A percentile compares a stretch with the other conserved stretches of the same genome.
Conservation (phyloP, 345 rosid species). For the Pistacia atlantica region DNA sequence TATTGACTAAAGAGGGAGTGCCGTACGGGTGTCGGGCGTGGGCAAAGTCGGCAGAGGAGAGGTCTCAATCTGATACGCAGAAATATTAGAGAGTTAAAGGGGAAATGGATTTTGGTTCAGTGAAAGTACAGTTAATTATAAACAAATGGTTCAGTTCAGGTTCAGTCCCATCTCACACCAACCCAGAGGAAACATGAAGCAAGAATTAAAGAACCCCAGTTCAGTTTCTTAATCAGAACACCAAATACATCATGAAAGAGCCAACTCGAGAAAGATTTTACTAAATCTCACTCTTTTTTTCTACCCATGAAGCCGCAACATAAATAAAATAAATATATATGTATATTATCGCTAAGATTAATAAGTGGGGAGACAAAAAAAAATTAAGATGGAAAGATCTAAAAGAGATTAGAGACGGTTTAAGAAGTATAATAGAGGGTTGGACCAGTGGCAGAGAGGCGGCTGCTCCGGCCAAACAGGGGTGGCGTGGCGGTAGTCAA, state of each 20-base stretch:
- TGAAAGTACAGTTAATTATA: constrained; percentile 14
- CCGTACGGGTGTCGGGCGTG: constrained; percentile 16
- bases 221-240: constrained; percentile 16
- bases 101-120: background rate
- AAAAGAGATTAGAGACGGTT: background rate
- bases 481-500: constrained; percentile 24
- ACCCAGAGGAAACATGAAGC: background rate
- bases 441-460: constrained; percentile 14
- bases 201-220: constrained; percentile 1
- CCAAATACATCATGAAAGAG: background rate
- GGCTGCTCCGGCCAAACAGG: constrained; percentile 21
- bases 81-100: background rate
- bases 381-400: constrained; percentile 2
- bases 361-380: background rate
- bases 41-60: background rate
- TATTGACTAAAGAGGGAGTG: background rate
- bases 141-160: constrained; percentile 6
- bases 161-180: constrained; percentile 22
- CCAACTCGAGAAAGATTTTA: background rate
- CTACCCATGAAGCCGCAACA: background rate
- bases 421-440: background rate
- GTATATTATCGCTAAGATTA: background rate
- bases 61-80: constrained; percentile 11
- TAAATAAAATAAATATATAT: background rate
- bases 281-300: background rate